phyloP scores from a whole-genome alignment of 2,329 filamentous ascomycete species.

The Nothophaeocryptopus gaeumannii region DNA sequence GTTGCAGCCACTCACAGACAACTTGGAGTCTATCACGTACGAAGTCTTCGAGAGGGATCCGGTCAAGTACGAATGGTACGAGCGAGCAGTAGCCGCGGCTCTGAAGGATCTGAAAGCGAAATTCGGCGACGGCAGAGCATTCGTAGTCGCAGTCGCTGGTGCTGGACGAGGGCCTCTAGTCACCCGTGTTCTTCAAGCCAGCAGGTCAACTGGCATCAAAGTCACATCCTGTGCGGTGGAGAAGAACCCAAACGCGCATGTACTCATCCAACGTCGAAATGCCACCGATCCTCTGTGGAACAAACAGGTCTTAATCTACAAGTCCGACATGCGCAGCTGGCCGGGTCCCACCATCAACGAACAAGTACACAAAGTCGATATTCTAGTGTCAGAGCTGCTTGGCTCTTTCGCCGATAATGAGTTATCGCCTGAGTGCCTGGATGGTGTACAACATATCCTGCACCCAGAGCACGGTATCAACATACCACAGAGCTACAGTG shows the following conservation, averaged over 20 bases:
- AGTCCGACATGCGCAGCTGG: constrained; percentile 97
- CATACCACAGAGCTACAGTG: constrained; percentile 89
- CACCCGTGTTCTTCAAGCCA: constrained; percentile 79
- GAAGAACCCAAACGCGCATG: constrained; percentile 97
- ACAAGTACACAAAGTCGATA: constrained; percentile 71
- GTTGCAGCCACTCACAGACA: constrained; percentile 90
- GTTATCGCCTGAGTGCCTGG: constrained; percentile 90
- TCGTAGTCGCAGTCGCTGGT: constrained; percentile 88
- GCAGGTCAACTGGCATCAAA: constrained; percentile 68
- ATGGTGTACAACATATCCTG: constrained; percentile 92
- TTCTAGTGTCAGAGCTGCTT: constrained; percentile 88
- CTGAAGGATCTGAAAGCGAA: constrained; percentile 78
- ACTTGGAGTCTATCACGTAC: constrained; percentile 94
- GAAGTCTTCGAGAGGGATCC: constrained; percentile 98
- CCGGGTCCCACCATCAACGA: constrained; percentile 66
- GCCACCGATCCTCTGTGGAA: constrained; percentile 66
- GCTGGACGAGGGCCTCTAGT: constrained; percentile 91
- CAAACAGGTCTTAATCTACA: constrained; percentile 77
- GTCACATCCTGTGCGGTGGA: constrained; percentile 91
- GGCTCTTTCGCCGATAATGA: constrained; percentile 98
- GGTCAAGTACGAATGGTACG: constrained; percentile 96
- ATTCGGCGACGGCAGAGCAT: constrained; percentile 65
- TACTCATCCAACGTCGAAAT: constrained; percentile 86
- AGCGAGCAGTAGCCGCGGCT: constrained; percentile 76
- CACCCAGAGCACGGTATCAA: constrained; percentile 78